phyloP scores from a whole-genome alignment of 495 filamentous ascomycete species.

The Hyaloscypha variabilis region DNA sequence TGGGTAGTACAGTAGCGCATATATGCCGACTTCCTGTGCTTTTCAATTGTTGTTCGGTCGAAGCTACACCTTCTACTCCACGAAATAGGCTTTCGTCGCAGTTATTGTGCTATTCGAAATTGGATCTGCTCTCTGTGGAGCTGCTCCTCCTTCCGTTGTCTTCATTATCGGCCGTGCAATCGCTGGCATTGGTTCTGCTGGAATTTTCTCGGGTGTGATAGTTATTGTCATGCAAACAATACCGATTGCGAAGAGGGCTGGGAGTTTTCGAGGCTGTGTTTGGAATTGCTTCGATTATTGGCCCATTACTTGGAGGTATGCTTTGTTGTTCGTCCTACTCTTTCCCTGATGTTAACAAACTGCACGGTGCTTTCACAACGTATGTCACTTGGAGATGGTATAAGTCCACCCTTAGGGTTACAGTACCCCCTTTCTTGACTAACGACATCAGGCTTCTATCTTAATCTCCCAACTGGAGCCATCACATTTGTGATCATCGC shows the following conservation, averaged over 20 bases:
- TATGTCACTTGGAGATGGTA: slow-evolving; percentile 39
- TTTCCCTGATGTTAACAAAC: too few relatives aligned
- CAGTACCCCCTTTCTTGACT: not conserved
- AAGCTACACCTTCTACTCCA: slow-evolving; percentile 30
- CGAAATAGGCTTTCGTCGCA: slow-evolving; percentile 41
- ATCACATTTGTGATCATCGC: slow-evolving; percentile 45
- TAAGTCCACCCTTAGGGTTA: slow-evolving; percentile 38
- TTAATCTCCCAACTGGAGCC: slow-evolving; percentile 60
- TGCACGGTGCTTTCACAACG: slow-evolving; percentile 48
- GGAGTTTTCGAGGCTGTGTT: slow-evolving; percentile 45
- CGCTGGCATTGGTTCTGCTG: slow-evolving; percentile 51
- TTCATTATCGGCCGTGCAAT: slow-evolving; percentile 61
- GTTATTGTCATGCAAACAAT: too few relatives aligned
- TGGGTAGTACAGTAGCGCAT: slow-evolving; percentile 57
- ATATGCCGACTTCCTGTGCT: slow-evolving; percentile 46
- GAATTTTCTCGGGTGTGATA: slow-evolving; percentile 38
- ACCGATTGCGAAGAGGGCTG: slow-evolving; percentile 18
- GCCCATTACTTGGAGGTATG: slow-evolving; percentile 57
- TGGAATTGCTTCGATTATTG: slow-evolving; percentile 37
- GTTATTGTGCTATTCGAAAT: slow-evolving; percentile 47
- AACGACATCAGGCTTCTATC: not conserved
- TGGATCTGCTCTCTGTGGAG: slow-evolving; percentile 57
- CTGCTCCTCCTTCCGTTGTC: slow-evolving; percentile 52
- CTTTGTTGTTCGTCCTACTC: too few relatives aligned
- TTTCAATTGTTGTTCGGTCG: slow-evolving; percentile 49